Conservation (phyloP, 2,329 filamentous ascomycete genomes). For the Phialemoniopsis sp. region DNA sequence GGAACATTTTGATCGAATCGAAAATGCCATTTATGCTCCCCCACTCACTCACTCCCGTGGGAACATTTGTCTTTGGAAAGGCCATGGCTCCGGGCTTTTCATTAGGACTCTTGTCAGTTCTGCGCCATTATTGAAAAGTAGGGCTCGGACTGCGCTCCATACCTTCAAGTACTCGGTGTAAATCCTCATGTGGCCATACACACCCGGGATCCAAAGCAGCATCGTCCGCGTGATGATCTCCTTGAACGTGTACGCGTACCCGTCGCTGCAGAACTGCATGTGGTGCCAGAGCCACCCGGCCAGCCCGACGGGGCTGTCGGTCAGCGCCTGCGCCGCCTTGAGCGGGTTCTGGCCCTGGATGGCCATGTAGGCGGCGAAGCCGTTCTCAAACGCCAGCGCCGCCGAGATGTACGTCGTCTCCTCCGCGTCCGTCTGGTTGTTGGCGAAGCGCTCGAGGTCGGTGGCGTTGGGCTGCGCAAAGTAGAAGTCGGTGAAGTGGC, state of each 20-base stretch:
- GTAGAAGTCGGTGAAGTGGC: slow-evolving; percentile 14
- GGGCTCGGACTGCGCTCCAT: no score
- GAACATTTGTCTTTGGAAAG: no score
- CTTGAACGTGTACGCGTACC: slow-evolving; percentile 5
- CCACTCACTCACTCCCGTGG: no score
- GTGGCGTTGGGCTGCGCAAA: background rate
- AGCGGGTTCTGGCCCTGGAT: slow-evolving; percentile 16
- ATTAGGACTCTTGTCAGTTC: no score
- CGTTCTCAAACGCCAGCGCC: background rate
- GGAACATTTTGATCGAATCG: no score
- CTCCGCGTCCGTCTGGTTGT: background rate
- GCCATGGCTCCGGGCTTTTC: no score
- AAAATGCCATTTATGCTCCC: no score
- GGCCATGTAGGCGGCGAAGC: background rate
- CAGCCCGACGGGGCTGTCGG: slow-evolving; percentile 24
- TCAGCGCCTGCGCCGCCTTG: slow-evolving; percentile 17
- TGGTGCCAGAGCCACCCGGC: slow-evolving; percentile 11
- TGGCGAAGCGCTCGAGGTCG: slow-evolving; percentile 1
- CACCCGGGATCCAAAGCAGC: slow-evolving; percentile 14
- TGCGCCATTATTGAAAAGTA: no score
- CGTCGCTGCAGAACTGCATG: slow-evolving; percentile 5
- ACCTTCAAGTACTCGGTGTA: slow-evolving; percentile 9
- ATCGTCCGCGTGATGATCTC: slow-evolving; percentile 15
- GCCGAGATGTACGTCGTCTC: background rate
- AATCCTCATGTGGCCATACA: slow-evolving; percentile 9